phyloP scores from a whole-genome alignment of 768 basidiomycete species.

The Termitomyces sp. region DNA sequence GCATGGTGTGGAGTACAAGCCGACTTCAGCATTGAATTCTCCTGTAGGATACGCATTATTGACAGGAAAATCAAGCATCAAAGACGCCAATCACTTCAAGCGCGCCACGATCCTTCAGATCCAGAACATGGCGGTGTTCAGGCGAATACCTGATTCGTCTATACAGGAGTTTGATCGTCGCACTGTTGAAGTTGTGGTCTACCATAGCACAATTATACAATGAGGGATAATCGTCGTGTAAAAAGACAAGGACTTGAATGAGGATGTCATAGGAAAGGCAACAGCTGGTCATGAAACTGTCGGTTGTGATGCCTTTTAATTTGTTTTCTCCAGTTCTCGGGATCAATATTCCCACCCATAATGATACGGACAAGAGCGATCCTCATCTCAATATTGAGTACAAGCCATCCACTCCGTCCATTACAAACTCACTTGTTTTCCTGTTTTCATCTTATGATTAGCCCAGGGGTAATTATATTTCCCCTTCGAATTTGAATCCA shows the following conservation, averaged over 20 bases:
- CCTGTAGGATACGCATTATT: slow-evolving; percentile 15
- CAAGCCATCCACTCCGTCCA: too few species aligned
- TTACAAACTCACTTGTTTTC: too few species aligned
- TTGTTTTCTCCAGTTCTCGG: too few species aligned
- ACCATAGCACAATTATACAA: slow-evolving; percentile 43
- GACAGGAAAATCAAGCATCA: background rate
- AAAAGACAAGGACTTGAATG: slow-evolving; percentile 25
- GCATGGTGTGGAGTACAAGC: slow-evolving; percentile 38
- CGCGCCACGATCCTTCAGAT: slow-evolving; percentile 31
- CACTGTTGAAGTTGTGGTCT: slow-evolving; percentile 39
- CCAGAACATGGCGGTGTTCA: slow-evolving; percentile 24
- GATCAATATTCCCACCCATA: background rate
- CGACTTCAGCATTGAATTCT: slow-evolving; percentile 33
- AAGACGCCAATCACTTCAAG: slow-evolving; percentile 25
- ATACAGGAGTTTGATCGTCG: slow-evolving; percentile 45
- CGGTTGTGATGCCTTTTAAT: background rate
- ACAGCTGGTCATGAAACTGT: slow-evolving; percentile 4
- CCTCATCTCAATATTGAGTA: too few species aligned
- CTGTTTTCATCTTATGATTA: too few species aligned
- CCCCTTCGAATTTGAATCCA: too few species aligned
- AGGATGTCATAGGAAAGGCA: slow-evolving; percentile 32
- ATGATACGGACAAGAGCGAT: too few species aligned
- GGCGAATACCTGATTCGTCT: slow-evolving; percentile 39
- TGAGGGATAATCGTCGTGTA: slow-evolving; percentile 28
- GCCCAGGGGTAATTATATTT: too few species aligned